phyloP scores from a whole-genome alignment of 495 filamentous ascomycete genomes.

The Penicillium parvum region DNA sequence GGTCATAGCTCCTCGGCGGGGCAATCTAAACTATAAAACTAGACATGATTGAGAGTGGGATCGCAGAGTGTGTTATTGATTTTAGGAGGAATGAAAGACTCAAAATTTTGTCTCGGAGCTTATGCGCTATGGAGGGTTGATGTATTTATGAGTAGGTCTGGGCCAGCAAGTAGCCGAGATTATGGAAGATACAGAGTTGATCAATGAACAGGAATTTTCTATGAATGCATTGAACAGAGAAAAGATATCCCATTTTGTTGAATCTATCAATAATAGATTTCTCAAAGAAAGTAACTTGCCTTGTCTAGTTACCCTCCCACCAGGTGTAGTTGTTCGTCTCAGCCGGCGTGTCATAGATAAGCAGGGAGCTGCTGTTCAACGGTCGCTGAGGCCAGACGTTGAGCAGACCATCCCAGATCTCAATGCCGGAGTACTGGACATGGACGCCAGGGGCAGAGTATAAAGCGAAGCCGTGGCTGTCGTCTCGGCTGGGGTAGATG shows the following conservation, averaged over 20 bases:
- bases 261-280: too few relatives aligned
- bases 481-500: constrained; percentile 23
- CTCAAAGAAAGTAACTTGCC: too few relatives aligned
- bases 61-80: neutral
- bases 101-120: too few relatives aligned
- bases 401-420: constrained; percentile 17
- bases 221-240: too few relatives aligned
- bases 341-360: constrained; percentile 15
- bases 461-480: constrained; percentile 8
- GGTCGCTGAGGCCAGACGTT: constrained; percentile 16
- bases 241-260: too few relatives aligned
- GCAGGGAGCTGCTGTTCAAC: constrained; percentile 12
- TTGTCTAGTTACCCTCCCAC: constrained; percentile 18
- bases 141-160: too few relatives aligned
- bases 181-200: too few relatives aligned
- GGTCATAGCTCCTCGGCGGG: constrained; percentile 3
- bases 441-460: constrained; percentile 3
- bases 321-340: constrained; percentile 16
- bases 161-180: too few relatives aligned
- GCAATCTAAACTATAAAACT: too few relatives aligned
- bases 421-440: constrained; percentile 6
- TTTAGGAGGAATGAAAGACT: neutral
- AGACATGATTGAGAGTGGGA: too few relatives aligned
- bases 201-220: too few relatives aligned
- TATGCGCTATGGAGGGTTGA: neutral